Percentiles rank a stretch among this genome's conserved stretches.
phyloP scores from a whole-genome alignment of 768 basidiomycete genomes.

The Imleria badia region DNA sequence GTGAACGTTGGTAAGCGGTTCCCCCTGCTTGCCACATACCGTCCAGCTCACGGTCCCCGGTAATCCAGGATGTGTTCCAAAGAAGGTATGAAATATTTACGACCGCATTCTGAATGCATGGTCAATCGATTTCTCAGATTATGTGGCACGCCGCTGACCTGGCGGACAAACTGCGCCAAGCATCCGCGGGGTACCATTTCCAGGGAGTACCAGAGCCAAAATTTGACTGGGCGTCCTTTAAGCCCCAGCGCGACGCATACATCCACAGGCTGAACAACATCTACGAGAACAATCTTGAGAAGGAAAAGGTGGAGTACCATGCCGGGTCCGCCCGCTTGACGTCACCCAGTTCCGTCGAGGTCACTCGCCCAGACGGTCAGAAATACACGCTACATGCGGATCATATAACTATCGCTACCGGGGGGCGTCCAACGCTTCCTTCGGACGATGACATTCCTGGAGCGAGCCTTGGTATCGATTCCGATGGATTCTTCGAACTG shows the following conservation, averaged over 20 bases:
- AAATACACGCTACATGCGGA: constrained; percentile 76
- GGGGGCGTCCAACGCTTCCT: constrained; percentile 82
- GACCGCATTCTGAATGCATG: not conserved
- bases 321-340: constrained; percentile 73
- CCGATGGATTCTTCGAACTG: constrained; percentile 96
- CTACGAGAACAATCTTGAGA: constrained; percentile 85
- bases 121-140: constrained; percentile 49
- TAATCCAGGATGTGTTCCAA: constrained; percentile 86
- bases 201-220: constrained; percentile 54
- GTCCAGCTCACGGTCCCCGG: constrained; percentile 3
- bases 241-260: constrained; percentile 94
- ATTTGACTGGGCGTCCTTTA: constrained; percentile 91
- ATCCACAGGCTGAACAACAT: constrained; percentile 87
- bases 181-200: constrained; percentile 72
- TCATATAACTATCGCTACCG: constrained; percentile 81
- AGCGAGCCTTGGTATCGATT: constrained; percentile 85
- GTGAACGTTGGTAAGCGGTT: constrained; percentile 87
- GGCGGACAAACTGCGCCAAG: constrained; percentile 79
- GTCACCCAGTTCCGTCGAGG: constrained; percentile 68
- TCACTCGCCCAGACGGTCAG: constrained; percentile 64
- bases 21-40: not conserved
- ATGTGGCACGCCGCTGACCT: constrained; percentile 98
- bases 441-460: constrained; percentile 81
- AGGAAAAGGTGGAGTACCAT: constrained; percentile 87
- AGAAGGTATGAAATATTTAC: constrained; percentile 59